These are phyloP conservation scores for Arthrobotrys sinensis DNA, from an alignment of 2,329 filamentous ascomycete genomes.

Conservation along the genomic window DNA sequence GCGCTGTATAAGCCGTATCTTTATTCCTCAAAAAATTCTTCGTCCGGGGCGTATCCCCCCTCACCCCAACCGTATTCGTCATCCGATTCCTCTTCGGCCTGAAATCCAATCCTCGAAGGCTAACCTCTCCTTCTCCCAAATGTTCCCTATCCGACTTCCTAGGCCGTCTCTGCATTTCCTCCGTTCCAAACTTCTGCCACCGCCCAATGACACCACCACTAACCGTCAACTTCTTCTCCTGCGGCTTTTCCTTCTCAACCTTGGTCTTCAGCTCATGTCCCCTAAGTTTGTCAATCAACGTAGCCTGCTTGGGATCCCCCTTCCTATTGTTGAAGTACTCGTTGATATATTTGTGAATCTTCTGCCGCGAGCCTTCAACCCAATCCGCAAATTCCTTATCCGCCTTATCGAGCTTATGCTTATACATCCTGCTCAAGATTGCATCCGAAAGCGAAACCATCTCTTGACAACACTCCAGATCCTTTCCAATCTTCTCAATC, in stretches of 20 bases:
- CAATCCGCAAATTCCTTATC: slow-evolving; percentile 45
- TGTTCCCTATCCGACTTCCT: slow-evolving; percentile 7
- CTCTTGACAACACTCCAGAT: slow-evolving; percentile 52
- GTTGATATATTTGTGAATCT: slow-evolving; percentile 55
- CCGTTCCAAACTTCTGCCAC: slow-evolving; percentile 41
- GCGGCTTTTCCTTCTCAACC: slow-evolving; percentile 32
- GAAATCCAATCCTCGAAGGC: slow-evolving; percentile 31
- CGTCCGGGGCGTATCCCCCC: slow-evolving; percentile 12
- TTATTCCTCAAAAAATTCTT: slow-evolving; percentile 42
- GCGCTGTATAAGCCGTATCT: slow-evolving; percentile 47
- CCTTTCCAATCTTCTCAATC: slow-evolving; percentile 47
- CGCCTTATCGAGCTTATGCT: slow-evolving; percentile 13
- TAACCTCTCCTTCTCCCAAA: slow-evolving; percentile 38
- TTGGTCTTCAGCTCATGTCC: neutral
- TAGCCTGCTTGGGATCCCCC: neutral
- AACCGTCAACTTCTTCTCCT: slow-evolving; percentile 32
- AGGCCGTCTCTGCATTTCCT: slow-evolving; percentile 27
- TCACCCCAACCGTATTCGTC: slow-evolving; percentile 5
- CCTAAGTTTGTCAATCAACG: slow-evolving; percentile 10
- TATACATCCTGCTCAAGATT: slow-evolving; percentile 48
- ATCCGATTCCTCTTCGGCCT: slow-evolving; percentile 33
- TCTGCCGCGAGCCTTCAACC: slow-evolving; percentile 35
- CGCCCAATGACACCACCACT: slow-evolving; percentile 1
- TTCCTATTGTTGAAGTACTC: slow-evolving; percentile 47
- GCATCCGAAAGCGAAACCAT: slow-evolving; percentile 49